Percentiles rank a stretch among this genome's conserved stretches.
Evolutionary conservation across 2,329 filamentous ascomycete species (phyloP).

Genomic region (Drechslerella coelobrocha): DNA sequence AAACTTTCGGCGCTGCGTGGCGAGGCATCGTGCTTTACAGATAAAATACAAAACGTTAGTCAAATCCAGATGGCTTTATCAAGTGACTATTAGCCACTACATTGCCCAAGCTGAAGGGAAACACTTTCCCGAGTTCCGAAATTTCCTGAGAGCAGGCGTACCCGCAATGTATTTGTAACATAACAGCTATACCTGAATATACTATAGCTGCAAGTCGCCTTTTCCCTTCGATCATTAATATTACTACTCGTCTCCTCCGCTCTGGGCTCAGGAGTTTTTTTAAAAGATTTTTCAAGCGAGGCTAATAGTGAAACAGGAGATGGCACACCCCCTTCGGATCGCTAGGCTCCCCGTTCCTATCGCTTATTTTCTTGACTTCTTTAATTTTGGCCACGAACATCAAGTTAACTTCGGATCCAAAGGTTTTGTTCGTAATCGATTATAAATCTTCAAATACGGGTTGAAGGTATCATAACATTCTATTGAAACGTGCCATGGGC

Average conservation of each 20-base stretch:
- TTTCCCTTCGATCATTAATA: conserved; percentile 17
- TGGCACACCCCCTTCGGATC: conserved; percentile 46
- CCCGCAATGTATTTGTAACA: conserved; percentile 35
- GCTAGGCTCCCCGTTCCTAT: conserved; percentile 49
- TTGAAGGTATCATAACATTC: conserved; percentile 2
- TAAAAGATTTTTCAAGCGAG: conserved; percentile 42
- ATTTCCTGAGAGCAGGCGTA: conserved; percentile 16
- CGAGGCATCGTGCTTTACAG: too few relatives aligned
- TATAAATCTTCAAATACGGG: too few relatives aligned
- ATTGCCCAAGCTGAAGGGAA: conserved; percentile 16
- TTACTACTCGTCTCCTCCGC: conserved; percentile 43
- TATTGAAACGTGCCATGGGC: conserved; percentile 40
- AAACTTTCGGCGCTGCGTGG: too few relatives aligned
- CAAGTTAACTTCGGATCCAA: too few relatives aligned
- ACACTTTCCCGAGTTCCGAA: conserved; percentile 39
- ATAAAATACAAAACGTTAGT: conserved; percentile 5
- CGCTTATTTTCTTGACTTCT: conserved; percentile 15
- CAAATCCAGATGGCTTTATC: conserved; percentile 10
- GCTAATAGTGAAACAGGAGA: conserved; percentile 44
- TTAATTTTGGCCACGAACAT: background rate
- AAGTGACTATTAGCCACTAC: conserved; percentile 18
- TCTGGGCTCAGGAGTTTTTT: conserved; percentile 26
- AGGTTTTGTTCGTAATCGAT: conserved; percentile 1
- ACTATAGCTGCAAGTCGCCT: conserved; percentile 50
- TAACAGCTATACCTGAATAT: conserved; percentile 10